A percentile compares a stretch with the other conserved stretches of the same genome.
Conservation (phyloP, 208 protist species). For the Leishmania gerbilli region DNA sequence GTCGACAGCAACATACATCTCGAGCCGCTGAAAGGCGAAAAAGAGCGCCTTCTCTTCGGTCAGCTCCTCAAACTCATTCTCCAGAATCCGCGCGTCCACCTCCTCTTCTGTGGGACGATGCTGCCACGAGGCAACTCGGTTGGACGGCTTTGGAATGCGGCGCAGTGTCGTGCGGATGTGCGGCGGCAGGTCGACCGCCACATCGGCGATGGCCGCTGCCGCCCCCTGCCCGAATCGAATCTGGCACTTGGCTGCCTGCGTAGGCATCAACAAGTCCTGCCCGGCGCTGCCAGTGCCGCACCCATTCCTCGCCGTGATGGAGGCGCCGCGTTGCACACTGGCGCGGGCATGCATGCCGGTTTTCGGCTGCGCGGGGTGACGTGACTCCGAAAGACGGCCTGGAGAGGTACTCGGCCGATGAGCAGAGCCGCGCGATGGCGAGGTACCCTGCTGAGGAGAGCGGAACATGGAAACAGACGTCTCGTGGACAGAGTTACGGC, state of each 20-base stretch:
- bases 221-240: slow-evolving; percentile 48
- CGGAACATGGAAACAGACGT: not conserved
- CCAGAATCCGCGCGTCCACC: slow-evolving; percentile 56
- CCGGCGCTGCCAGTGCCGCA: not conserved
- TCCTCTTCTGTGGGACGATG: slow-evolving; percentile 70
- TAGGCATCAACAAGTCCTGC: slow-evolving; percentile 30
- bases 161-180: slow-evolving; percentile 70
- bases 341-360: not conserved
- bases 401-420: slow-evolving; percentile 25
- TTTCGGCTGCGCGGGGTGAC: slow-evolving; percentile 1
- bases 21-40: slow-evolving; percentile 67
- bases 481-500: slow-evolving; percentile 2
- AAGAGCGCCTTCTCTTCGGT: slow-evolving; percentile 81
- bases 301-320: slow-evolving; percentile 3
- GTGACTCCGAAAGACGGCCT: slow-evolving; percentile 2
- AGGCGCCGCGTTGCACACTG: slow-evolving; percentile 13
- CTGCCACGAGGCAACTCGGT: slow-evolving; percentile 58
- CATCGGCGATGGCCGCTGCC: slow-evolving; percentile 65
- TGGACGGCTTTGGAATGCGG: slow-evolving; percentile 50
- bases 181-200: slow-evolving; percentile 67
- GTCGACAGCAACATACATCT: slow-evolving; percentile 84
- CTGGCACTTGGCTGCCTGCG: slow-evolving; percentile 47
- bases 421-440: slow-evolving; percentile 27
- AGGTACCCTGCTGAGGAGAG: slow-evolving; percentile 18
- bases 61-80: slow-evolving; percentile 80